Evolutionary conservation across 345 rosid species (phyloP), one percentile per base, ranked within the genome.

Genomic region (rapeseed (Brassica napus)): DNA sequence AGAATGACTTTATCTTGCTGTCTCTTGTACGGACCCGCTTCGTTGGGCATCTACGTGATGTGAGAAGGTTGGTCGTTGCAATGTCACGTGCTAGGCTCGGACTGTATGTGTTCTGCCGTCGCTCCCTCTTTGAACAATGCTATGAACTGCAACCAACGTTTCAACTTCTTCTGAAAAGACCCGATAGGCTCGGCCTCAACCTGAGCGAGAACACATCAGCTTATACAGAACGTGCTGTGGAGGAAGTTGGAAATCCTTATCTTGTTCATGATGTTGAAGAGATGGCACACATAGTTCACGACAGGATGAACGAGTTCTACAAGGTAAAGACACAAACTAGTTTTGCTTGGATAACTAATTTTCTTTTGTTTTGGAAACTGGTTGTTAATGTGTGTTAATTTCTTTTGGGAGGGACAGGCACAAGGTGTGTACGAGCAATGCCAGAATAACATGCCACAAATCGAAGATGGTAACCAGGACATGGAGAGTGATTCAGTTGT

Each of bases 71-170:
- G 87, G 86, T 93, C 67, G 98, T 95, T 15, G 99, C 99, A 75
- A 95, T 93, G 99, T 95, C 99, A 72, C 98, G 99, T 82, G 97
- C 99, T 44, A 87, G 98, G 72, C 92, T 95, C 3, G 98, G 99
- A 42, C 82, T 93, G 24, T 95, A 90, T 66, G 94, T 93, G 63
- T 93, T 95, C 79, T 95, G 98, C 69, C 91, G 94, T 4, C 89
- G 97, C 18, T 93, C 94, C 68, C 87, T 93, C 71, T 95, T 91
- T 84, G 98, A 93, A 81, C 99, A 93, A 64, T 95, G 99, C 86
- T 95, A 93, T 42, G 98, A 95, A 68, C 83, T 95, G 79, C 99
- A 93, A 82, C 99, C 98, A 60, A 95, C 99, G 62, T 95, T 93
- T 77, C 92, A 81, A 35, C 85, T 82, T 24, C 82, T 93, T 84